These are phyloP conservation scores for Alternaria gansuensis DNA, from an alignment of 2,329 filamentous ascomycete species.

Conservation along the genomic window DNA sequence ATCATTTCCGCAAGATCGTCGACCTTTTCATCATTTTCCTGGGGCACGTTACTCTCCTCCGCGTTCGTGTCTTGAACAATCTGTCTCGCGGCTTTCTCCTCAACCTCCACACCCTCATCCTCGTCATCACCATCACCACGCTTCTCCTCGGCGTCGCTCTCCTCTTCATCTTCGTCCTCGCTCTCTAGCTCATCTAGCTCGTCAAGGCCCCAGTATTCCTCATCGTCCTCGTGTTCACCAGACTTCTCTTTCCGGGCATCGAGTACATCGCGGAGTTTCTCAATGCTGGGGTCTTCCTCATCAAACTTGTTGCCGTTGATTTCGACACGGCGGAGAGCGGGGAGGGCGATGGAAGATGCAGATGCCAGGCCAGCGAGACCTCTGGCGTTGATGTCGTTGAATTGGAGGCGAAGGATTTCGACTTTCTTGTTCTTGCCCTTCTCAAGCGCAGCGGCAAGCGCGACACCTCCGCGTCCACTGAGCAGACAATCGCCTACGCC, in stretches of 20 bases:
- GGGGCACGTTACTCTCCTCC: slow-evolving; percentile 76
- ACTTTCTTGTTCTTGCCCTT: slow-evolving; percentile 81
- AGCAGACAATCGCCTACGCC: slow-evolving; percentile 90
- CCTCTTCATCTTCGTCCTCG: slow-evolving; percentile 81
- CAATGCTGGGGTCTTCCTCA: slow-evolving; percentile 80
- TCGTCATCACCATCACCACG: slow-evolving; percentile 75
- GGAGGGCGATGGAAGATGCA: slow-evolving; percentile 72
- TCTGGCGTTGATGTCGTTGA: slow-evolving; percentile 87
- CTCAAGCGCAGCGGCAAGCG: slow-evolving; percentile 76
- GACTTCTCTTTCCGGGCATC: slow-evolving; percentile 76
- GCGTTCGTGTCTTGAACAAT: slow-evolving; percentile 75
- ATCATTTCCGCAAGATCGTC: slow-evolving; percentile 80
- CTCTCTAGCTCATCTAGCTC: slow-evolving; percentile 82
- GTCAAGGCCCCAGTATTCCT: slow-evolving; percentile 63
- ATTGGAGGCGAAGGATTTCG: slow-evolving; percentile 84
- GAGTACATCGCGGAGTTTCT: slow-evolving; percentile 70
- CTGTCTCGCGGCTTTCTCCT: slow-evolving; percentile 58
- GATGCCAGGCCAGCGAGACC: slow-evolving; percentile 76
- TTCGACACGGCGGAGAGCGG: slow-evolving; percentile 83
- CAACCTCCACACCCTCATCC: slow-evolving; percentile 65
- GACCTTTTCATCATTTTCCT: slow-evolving; percentile 77
- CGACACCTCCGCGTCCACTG: slow-evolving; percentile 76
- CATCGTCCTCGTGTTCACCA: slow-evolving; percentile 60
- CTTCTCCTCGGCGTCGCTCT: slow-evolving; percentile 67
- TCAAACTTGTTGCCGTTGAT: slow-evolving; percentile 95